These are phyloP conservation scores for Sclerotiophoma versabilis DNA, from an alignment of 2,329 filamentous ascomycete genomes.

Conservation along the genomic window DNA sequence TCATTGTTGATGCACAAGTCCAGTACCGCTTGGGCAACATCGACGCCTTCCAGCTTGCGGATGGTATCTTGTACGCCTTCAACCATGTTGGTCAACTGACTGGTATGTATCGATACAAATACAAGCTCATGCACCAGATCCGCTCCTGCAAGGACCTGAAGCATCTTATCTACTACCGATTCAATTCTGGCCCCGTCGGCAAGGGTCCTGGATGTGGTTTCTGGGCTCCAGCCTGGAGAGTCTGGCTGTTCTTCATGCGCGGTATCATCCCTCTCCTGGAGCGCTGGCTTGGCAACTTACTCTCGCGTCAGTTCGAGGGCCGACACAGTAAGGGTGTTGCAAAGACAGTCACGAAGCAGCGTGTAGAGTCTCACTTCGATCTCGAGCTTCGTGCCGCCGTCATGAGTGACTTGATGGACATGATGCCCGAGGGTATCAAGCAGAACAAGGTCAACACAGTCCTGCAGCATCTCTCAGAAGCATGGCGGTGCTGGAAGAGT, in stretches of 20 bases:
- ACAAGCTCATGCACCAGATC: conserved; percentile 99
- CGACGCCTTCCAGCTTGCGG: conserved; percentile 96
- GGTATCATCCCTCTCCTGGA: conserved; percentile 97
- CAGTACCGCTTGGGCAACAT: conserved; percentile 98
- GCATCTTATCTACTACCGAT: conserved; percentile 98
- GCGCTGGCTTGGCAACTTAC: conserved; percentile 94
- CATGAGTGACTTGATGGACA: conserved; percentile 99
- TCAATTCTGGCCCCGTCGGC: conserved; percentile 95
- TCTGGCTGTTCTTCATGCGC: conserved; percentile 99
- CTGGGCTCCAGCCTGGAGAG: conserved; percentile 98
- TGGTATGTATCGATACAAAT: conserved; percentile 99
- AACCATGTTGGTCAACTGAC: conserved; percentile 98
- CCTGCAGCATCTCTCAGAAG: conserved; percentile 94
- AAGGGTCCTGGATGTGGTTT: conserved; percentile 98
- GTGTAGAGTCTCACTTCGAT: conserved; percentile 98
- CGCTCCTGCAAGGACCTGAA: conserved; percentile 98
- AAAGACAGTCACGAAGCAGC: conserved; percentile 98
- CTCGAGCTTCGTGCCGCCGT: conserved; percentile 95
- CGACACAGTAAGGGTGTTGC: conserved; percentile 98
- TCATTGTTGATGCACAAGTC: conserved; percentile 98
- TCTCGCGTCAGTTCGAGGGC: conserved; percentile 97
- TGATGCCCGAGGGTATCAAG: conserved; percentile 99
- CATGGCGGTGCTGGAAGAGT: conserved; percentile 99
- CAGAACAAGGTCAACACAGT: conserved; percentile 99
- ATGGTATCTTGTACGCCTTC: conserved; percentile 98